Percentiles rank a stretch among this genome's conserved stretches.
These are phyloP conservation scores for Physcomitrellopsis africana DNA, from an alignment of 225 moss, liverwort and hornwort genomes.

Conservation along the genomic window DNA sequence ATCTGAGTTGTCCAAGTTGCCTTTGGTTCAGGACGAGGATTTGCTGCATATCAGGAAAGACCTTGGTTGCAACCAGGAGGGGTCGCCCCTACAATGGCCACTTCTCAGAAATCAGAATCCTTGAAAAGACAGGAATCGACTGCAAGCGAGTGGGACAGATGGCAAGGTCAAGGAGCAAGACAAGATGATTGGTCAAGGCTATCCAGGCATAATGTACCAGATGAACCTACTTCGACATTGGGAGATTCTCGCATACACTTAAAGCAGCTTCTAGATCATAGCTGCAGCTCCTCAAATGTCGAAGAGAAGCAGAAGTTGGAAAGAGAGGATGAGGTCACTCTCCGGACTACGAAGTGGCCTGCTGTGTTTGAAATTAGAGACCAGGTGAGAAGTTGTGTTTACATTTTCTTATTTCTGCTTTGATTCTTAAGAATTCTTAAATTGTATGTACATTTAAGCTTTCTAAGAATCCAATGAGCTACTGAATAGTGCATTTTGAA, in stretches of 20 bases:
- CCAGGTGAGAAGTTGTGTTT: constrained; percentile 19
- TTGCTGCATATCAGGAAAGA: constrained; percentile 42
- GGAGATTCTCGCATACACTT: constrained; percentile 41
- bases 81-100: constrained; percentile 10
- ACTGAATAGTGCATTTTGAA: not conserved
- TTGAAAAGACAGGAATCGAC: constrained; percentile 38
- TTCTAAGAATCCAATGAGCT: too few species aligned
- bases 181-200: constrained; percentile 33
- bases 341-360: constrained; percentile 36
- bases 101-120: constrained; percentile 38
- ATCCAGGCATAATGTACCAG: constrained; percentile 26
- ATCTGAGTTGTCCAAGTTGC: not conserved
- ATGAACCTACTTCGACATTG: constrained; percentile 34
- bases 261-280: constrained; percentile 53
- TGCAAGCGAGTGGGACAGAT: constrained; percentile 57
- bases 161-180: constrained; percentile 58
- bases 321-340: constrained; percentile 36
- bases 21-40: constrained; percentile 39
- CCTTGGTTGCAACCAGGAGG: constrained; percentile 50
- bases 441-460: too few species aligned
- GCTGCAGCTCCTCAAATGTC: constrained; percentile 58
- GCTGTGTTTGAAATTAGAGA: constrained; percentile 38
- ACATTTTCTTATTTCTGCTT: not conserved
- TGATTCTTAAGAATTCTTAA: not conserved
- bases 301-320: constrained; percentile 40